phyloP scores from a whole-genome alignment of 2,329 filamentous ascomycete genomes.

The Juglanconis juglandina region DNA sequence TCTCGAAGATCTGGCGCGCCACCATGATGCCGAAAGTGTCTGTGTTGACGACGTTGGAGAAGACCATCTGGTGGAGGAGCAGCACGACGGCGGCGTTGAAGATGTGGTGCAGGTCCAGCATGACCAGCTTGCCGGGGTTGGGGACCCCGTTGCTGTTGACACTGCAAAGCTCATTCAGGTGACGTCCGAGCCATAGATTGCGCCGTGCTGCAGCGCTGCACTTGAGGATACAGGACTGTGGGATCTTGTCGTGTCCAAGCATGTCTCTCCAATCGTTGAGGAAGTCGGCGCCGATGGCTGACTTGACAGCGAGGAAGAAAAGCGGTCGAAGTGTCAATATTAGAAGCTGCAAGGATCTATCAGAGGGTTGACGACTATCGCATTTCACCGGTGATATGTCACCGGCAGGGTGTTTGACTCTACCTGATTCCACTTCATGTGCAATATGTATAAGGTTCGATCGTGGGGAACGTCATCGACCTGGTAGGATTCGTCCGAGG shows the following conservation, averaged over 20 bases:
- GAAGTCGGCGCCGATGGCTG: slow-evolving; percentile 40
- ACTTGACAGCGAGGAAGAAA: slow-evolving; percentile 46
- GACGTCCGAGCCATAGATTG: slow-evolving; percentile 42
- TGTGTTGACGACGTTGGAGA: slow-evolving; percentile 28
- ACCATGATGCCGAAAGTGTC: slow-evolving; percentile 35
- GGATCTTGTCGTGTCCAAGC: slow-evolving; percentile 26
- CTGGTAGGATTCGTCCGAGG: slow-evolving; percentile 23
- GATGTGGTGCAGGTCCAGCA: slow-evolving; percentile 44
- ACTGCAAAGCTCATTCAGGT: slow-evolving; percentile 22
- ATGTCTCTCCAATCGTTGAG: slow-evolving; percentile 26
- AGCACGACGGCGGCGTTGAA: slow-evolving; percentile 50
- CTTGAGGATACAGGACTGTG: slow-evolving; percentile 28
- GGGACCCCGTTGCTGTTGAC: slow-evolving; percentile 11
- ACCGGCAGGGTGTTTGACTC: not conserved
- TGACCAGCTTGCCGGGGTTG: slow-evolving; percentile 37
- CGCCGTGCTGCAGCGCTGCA: slow-evolving; percentile 43
- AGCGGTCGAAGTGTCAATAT: slow-evolving; percentile 46
- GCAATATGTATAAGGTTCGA: slow-evolving; percentile 41
- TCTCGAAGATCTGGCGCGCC: slow-evolving; percentile 39
- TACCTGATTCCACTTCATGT: slow-evolving; percentile 48
- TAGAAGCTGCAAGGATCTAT: slow-evolving; percentile 35
- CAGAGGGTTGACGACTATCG: not conserved
- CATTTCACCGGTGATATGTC: not conserved
- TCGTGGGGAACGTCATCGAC: slow-evolving; percentile 25
- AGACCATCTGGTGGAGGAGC: slow-evolving; percentile 42